Evolutionary conservation across 2,329 filamentous ascomycete species (phyloP).

Genomic region (Geoglossum cookeanum): DNA sequence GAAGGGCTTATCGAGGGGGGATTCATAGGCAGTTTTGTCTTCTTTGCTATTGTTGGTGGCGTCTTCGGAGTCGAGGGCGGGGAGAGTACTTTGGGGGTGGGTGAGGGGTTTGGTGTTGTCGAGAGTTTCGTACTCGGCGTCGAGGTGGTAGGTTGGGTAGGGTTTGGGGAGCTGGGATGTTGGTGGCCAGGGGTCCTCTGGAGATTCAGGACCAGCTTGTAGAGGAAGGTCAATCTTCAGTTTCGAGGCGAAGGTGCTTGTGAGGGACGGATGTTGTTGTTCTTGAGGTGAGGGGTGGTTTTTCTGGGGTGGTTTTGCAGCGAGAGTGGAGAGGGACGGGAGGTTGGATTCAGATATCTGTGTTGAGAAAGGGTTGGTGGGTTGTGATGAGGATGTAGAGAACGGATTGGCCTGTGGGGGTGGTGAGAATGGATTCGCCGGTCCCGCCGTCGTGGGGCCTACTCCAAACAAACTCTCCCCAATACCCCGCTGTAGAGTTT

Average conservation of each 20-base stretch:
- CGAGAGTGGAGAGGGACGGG: conserved; percentile 20
- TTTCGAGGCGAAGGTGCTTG: conserved; percentile 60
- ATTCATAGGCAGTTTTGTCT: conserved; percentile 56
- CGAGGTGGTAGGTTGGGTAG: conserved; percentile 60
- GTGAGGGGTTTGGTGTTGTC: conserved; percentile 33
- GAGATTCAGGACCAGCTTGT: conserved; percentile 28
- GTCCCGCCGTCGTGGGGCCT: conserved; percentile 24
- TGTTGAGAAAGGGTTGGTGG: conserved; percentile 41
- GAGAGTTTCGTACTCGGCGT: conserved; percentile 83
- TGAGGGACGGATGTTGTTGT: conserved; percentile 32
- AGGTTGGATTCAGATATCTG: conserved; percentile 11
- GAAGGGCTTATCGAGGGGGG: conserved; percentile 54
- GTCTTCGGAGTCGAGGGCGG: conserved; percentile 22
- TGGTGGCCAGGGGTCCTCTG: conserved; percentile 58
- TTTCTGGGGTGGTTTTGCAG: conserved; percentile 25
- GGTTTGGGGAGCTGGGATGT: conserved; percentile 42
- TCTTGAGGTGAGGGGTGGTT: conserved; percentile 6
- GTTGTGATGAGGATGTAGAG: background rate
- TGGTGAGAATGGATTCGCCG: conserved; percentile 36
- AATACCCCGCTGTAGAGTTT: conserved; percentile 26
- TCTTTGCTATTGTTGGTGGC: conserved; percentile 18
- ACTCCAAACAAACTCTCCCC: conserved; percentile 55
- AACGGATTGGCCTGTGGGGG: conserved; percentile 12
- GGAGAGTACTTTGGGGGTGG: conserved; percentile 27
- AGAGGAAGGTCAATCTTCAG: conserved; percentile 29